Percentiles rank a stretch among this genome's conserved stretches.
Conservation (phyloP, 345 rosid species). For the Salix koriyanagi region DNA sequence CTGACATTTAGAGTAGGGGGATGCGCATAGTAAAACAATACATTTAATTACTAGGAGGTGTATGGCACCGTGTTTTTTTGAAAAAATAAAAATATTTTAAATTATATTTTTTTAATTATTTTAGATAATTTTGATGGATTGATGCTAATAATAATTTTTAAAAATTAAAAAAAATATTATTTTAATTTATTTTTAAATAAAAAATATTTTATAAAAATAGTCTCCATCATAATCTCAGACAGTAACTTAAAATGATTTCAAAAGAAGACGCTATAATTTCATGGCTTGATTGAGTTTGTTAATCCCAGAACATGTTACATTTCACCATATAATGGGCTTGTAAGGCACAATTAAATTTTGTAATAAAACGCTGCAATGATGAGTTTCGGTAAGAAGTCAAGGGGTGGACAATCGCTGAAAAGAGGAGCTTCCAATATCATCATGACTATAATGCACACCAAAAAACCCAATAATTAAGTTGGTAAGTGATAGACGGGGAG, state of each 20-base stretch:
- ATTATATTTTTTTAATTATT: too few relatives aligned
- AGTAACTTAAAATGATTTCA: background rate
- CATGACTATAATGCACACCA: slow-evolving; percentile 1
- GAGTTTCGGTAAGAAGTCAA: slow-evolving; percentile 10
- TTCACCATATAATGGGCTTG: slow-evolving; percentile 5
- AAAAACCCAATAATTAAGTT: background rate
- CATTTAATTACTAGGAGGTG: too few relatives aligned
- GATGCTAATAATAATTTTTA: too few relatives aligned
- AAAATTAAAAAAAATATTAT: too few relatives aligned
- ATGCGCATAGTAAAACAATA: too few relatives aligned
- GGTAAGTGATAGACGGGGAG: background rate
- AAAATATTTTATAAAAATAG: too few relatives aligned
- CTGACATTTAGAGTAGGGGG: too few relatives aligned
- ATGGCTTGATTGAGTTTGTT: slow-evolving; percentile 17
- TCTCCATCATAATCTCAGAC: too few relatives aligned
- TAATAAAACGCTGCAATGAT: slow-evolving; percentile 6
- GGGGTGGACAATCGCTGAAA: slow-evolving; percentile 14
- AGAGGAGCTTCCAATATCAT: slow-evolving; percentile 10
- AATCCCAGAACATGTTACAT: slow-evolving; percentile 9
- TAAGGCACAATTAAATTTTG: background rate
- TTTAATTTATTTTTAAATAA: too few relatives aligned
- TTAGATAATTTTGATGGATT: too few relatives aligned
- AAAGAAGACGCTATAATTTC: slow-evolving; percentile 13
- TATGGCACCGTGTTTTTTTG: too few relatives aligned
- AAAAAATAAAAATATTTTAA: too few relatives aligned